Percentiles rank a stretch among this genome's conserved stretches.
These are phyloP conservation scores for Starmerella floricola DNA, from an alignment of 805 yeast species.

Conservation along the genomic window DNA sequence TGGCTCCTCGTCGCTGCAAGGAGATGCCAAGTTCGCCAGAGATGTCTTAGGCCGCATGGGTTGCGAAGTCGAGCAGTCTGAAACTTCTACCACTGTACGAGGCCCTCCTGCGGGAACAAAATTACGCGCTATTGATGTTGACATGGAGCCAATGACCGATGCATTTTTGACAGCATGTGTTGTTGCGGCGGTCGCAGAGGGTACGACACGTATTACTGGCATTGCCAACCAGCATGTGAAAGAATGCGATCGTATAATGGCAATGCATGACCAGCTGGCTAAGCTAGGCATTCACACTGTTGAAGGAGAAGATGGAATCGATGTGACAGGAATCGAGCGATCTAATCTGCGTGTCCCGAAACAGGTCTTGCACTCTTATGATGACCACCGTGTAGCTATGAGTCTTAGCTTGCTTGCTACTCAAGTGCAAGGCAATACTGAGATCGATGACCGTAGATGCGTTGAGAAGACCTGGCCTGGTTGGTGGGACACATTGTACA, in stretches of 20 bases:
- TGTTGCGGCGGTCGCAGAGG: slow-evolving; percentile 82
- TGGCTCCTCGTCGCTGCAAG: slow-evolving; percentile 84
- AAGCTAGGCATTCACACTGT: slow-evolving; percentile 80
- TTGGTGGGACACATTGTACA: slow-evolving; percentile 92
- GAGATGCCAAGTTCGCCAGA: slow-evolving; percentile 91
- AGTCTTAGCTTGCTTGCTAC: slow-evolving; percentile 83
- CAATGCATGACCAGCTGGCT: slow-evolving; percentile 79
- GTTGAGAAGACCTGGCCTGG: slow-evolving; percentile 99
- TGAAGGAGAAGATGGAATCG: slow-evolving; percentile 88
- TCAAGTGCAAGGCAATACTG: slow-evolving; percentile 46
- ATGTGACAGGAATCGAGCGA: slow-evolving; percentile 51
- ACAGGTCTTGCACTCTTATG: slow-evolving; percentile 44
- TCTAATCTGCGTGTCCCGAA: slow-evolving; percentile 2
- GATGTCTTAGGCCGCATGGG: slow-evolving; percentile 95
- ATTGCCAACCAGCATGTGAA: slow-evolving; percentile 97
- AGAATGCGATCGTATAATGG: slow-evolving; percentile 91
- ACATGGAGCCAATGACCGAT: slow-evolving; percentile 99
- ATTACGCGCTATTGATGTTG: slow-evolving; percentile 64
- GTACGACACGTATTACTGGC: slow-evolving; percentile 73
- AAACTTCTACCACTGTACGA: slow-evolving; percentile 76
- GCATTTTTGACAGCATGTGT: slow-evolving; percentile 95
- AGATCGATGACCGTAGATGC: slow-evolving; percentile 75
- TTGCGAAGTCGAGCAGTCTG: slow-evolving; percentile 72
- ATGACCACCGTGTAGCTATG: slow-evolving; percentile 98
- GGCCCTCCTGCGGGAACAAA: slow-evolving; percentile 57